Evolutionary conservation across 306 rosid species (phyloP).

Genomic region (Mimosa bimucronata): DNA sequence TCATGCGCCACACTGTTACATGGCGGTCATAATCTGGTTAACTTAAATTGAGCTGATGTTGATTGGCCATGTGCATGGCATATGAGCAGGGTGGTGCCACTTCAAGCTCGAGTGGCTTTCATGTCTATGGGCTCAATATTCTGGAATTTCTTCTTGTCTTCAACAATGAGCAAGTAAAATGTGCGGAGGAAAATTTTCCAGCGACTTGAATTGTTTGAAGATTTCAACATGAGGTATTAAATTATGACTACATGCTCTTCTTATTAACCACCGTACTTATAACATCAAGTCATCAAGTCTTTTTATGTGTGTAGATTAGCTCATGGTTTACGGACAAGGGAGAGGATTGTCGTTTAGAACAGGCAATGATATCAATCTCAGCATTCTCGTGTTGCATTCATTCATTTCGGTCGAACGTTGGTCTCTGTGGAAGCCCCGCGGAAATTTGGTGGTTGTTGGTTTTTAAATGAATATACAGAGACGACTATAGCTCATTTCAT

Average conservation of each 20-base stretch:
- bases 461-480: background rate
- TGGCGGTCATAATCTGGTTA: conserved; percentile 19
- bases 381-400: background rate
- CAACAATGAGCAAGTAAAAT: conserved; percentile 81
- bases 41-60: conserved; percentile 17
- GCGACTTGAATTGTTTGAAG: conserved; percentile 30
- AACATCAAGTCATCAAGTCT: conserved; percentile 14
- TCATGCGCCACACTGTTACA: background rate
- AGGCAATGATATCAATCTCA: conserved; percentile 8
- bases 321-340: conserved; percentile 6
- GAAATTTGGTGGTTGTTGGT: background rate
- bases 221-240: conserved; percentile 41
- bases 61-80: conserved; percentile 35
- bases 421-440: background rate
- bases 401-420: background rate
- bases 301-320: conserved; percentile 33
- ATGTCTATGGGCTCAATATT: conserved; percentile 88
- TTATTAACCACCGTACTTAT: conserved; percentile 19
- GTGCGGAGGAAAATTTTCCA: conserved; percentile 18
- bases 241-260: conserved; percentile 1
- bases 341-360: conserved; percentile 18
- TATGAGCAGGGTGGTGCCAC: conserved; percentile 84
- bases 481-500: background rate
- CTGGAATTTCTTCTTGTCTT: conserved; percentile 90
- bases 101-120: conserved; percentile 90